Conservation (phyloP, 2,329 filamentous ascomycete species). For the Rhexocercosporidium sp. region DNA sequence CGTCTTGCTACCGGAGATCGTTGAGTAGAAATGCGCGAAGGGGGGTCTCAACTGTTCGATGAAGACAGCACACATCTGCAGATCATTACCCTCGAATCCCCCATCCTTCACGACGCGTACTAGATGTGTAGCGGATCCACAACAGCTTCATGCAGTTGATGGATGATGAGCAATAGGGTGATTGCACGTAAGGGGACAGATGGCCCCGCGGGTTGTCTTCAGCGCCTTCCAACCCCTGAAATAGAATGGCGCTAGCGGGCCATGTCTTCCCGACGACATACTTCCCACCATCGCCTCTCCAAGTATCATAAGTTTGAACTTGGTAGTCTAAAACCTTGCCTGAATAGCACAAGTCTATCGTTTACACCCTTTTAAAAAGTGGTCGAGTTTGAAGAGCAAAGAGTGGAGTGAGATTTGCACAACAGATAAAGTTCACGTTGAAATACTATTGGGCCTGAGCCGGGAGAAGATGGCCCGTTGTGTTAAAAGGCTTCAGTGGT, state of each 20-base stretch:
- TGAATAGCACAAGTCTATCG: too few relatives aligned
- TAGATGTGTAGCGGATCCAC: not conserved
- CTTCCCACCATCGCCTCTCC: not conserved
- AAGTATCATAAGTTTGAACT: not conserved
- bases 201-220: not conserved
- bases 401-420: too few relatives aligned
- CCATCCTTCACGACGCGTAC: not conserved
- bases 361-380: too few relatives aligned
- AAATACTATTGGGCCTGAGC: too few relatives aligned
- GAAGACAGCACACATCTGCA: not conserved
- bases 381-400: too few relatives aligned
- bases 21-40: not conserved
- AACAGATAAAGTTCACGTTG: too few relatives aligned
- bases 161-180: not conserved
- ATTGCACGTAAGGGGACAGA: not conserved
- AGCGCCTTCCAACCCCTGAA: conserved; percentile 2
- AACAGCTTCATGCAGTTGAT: not conserved
- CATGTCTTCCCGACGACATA: not conserved
- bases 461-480: too few relatives aligned
- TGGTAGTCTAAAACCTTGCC: too few relatives aligned
- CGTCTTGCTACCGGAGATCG: not conserved
- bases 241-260: not conserved
- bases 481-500: too few relatives aligned
- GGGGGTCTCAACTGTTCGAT: not conserved
- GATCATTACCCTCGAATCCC: not conserved